phyloP scores from a whole-genome alignment of 1,284 basidiomycete genomes.

The Ganoderma leucocontextum region DNA sequence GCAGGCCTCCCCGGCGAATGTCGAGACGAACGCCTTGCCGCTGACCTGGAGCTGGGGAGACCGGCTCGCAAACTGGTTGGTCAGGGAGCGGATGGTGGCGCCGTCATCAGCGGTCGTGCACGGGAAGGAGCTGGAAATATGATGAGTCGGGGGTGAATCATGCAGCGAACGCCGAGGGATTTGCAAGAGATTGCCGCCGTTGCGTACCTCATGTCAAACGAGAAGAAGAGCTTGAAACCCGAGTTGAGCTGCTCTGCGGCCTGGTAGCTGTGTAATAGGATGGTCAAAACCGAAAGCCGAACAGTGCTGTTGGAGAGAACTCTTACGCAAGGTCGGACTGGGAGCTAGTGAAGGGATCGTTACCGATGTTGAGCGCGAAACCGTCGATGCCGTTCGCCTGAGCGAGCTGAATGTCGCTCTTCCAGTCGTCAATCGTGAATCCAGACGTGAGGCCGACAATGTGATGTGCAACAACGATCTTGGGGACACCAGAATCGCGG shows the following conservation, averaged over 20 bases:
- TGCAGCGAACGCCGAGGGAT: background rate
- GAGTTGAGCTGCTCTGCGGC: conserved; percentile 63
- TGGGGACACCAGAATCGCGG: conserved; percentile 38
- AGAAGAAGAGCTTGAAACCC: conserved; percentile 82
- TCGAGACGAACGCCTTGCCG: conserved; percentile 72
- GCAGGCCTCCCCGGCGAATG: conserved; percentile 83
- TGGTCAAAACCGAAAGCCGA: background rate
- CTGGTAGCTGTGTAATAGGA: conserved; percentile 48
- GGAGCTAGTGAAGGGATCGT: conserved; percentile 66
- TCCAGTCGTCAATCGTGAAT: conserved; percentile 67
- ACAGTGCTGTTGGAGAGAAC: conserved; percentile 39
- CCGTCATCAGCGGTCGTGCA: conserved; percentile 65
- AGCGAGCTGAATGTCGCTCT: conserved; percentile 64
- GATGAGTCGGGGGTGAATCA: background rate
- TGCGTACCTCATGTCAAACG: conserved; percentile 79
- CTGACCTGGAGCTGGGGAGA: conserved; percentile 71
- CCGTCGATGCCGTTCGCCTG: conserved; percentile 68
- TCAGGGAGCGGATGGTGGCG: conserved; percentile 63
- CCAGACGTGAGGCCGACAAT: conserved; percentile 76
- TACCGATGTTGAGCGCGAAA: conserved; percentile 74
- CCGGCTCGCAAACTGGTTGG: conserved; percentile 63
- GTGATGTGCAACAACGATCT: conserved; percentile 71
- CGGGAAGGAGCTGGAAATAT: conserved; percentile 55
- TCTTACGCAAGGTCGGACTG: conserved; percentile 68
- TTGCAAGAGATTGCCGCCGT: background rate